Conservation (phyloP, 768 basidiomycete genomes). For the Russula lepida region DNA sequence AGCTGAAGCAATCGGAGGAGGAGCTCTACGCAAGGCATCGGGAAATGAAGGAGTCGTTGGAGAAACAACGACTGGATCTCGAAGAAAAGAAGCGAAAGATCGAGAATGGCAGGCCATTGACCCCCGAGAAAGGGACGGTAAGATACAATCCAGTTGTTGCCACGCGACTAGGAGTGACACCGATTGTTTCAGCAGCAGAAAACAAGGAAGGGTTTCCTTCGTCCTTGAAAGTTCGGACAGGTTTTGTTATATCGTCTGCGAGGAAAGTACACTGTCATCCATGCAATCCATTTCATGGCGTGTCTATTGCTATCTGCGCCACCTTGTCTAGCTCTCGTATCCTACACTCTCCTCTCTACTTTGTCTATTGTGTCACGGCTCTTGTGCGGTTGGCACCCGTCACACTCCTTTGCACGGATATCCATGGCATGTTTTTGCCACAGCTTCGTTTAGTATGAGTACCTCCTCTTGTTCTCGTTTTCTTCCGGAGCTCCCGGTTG, state of each 20-base stretch:
- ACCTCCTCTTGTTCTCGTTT: slow-evolving; percentile 20
- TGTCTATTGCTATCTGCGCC: slow-evolving; percentile 32
- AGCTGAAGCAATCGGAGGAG: slow-evolving; percentile 98
- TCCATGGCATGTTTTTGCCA: slow-evolving; percentile 18
- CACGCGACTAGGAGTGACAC: not conserved
- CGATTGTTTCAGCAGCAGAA: slow-evolving; percentile 12
- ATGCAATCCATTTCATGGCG: slow-evolving; percentile 29
- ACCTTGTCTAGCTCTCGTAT: slow-evolving; percentile 34
- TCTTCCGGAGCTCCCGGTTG: slow-evolving; percentile 6
- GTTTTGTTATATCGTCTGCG: slow-evolving; percentile 22
- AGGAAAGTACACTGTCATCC: slow-evolving; percentile 26
- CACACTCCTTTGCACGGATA: slow-evolving; percentile 23
- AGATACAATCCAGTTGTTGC: slow-evolving; percentile 28
- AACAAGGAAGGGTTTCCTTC: slow-evolving; percentile 67
- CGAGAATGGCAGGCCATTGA: slow-evolving; percentile 89
- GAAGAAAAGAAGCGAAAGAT: slow-evolving; percentile 98
- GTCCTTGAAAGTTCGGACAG: slow-evolving; percentile 37
- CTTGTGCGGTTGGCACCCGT: slow-evolving; percentile 18
- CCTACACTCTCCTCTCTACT: slow-evolving; percentile 36
- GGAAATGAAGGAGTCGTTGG: slow-evolving; percentile 99
- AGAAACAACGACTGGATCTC: slow-evolving; percentile 90
- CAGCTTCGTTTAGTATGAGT: slow-evolving; percentile 19
- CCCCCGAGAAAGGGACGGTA: slow-evolving; percentile 87
- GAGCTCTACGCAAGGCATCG: slow-evolving; percentile 97
- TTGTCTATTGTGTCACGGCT: slow-evolving; percentile 19